Conservation (phyloP, 768 basidiomycete genomes). For the Leccinum uliginosum region DNA sequence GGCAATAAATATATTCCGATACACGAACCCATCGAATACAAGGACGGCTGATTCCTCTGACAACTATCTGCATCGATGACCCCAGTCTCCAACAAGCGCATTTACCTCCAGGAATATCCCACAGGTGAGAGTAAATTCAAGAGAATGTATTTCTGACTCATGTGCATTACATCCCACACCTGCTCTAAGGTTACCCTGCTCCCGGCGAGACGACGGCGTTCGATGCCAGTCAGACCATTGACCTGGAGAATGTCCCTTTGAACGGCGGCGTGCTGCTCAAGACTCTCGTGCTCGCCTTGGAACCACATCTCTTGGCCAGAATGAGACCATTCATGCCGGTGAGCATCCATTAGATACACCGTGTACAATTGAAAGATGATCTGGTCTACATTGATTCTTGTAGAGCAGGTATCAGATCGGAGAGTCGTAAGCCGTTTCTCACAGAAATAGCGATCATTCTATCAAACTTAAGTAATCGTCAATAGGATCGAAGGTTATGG, state of each 20-base stretch:
- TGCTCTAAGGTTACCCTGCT: conserved; percentile 1
- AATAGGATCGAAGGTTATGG: conserved; percentile 30
- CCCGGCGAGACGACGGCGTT: conserved; percentile 43
- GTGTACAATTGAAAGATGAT: background rate
- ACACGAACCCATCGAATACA: background rate
- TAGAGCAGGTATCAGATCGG: conserved; percentile 1
- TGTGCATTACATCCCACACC: background rate
- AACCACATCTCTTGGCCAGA: conserved; percentile 39
- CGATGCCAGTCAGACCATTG: conserved; percentile 44
- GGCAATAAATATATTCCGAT: background rate
- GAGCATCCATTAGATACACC: conserved; percentile 28
- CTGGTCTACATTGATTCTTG: background rate
- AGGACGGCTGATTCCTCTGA: background rate
- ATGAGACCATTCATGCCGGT: conserved; percentile 36
- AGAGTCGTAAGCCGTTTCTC: background rate
- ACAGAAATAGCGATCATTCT: background rate
- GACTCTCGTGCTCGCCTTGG: conserved; percentile 43
- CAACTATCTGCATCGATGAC: background rate
- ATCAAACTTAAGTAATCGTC: background rate
- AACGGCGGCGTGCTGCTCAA: conserved; percentile 49
- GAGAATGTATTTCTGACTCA: background rate
- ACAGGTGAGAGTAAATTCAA: background rate
- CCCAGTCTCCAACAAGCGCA: conserved; percentile 30
- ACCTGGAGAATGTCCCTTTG: conserved; percentile 41
- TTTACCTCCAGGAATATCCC: conserved; percentile 33